These are phyloP conservation scores for Gorgonomyces haynaldii DNA, from an alignment of 192 early-diverging fungal genomes.

Conservation along the genomic window DNA sequence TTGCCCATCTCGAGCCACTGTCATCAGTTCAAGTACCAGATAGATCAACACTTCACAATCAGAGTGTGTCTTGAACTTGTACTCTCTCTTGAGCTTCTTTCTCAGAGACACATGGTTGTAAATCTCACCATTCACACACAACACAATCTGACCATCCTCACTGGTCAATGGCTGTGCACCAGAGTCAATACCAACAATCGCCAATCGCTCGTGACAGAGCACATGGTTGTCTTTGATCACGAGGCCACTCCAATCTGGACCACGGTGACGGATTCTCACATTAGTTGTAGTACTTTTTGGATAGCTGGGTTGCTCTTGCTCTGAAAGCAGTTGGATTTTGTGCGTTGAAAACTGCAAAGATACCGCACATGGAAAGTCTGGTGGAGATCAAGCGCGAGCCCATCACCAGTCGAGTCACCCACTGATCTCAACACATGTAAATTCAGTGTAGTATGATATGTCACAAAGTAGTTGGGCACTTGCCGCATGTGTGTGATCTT, in stretches of 20 bases:
- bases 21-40: constrained; percentile 43
- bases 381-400: no score
- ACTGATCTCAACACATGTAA: no score
- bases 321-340: constrained; percentile 68
- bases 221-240: constrained; percentile 70
- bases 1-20: constrained; percentile 78
- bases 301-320: constrained; percentile 70
- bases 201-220: constrained; percentile 92
- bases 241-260: constrained; percentile 98
- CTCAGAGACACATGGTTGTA: constrained; percentile 91
- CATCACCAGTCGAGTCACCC: no score
- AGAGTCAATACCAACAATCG: constrained; percentile 92
- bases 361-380: constrained; percentile 89
- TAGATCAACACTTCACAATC: constrained; percentile 97
- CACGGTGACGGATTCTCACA: constrained; percentile 81
- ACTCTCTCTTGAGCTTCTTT: constrained; percentile 55
- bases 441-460: no score
- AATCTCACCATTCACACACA: constrained; percentile 96
- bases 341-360: constrained; percentile 85
- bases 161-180: constrained; percentile 95
- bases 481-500: no score
- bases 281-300: constrained; percentile 57
- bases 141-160: constrained; percentile 73
- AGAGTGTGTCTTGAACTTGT: constrained; percentile 87
- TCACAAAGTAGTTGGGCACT: no score